phyloP scores from a whole-genome alignment of 345 rosid genomes.

The Gossypium mustelinum region DNA sequence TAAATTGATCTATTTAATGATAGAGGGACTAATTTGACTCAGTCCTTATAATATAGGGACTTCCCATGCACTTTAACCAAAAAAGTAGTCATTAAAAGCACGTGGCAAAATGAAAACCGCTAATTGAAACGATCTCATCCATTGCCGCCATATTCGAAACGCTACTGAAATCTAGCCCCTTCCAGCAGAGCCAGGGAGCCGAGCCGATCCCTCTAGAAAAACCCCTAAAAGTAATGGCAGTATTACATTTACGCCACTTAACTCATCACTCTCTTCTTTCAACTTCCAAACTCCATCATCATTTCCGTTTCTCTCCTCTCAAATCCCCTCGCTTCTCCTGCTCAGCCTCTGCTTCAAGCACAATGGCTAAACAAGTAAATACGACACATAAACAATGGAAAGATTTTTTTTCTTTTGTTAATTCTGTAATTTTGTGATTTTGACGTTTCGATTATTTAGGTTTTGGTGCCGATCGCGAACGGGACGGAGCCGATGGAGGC shows the following conservation, averaged over 20 bases:
- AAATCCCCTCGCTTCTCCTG: conserved; percentile 26
- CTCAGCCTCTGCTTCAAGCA: conserved; percentile 49
- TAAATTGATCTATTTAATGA: too few species aligned
- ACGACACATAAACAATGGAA: background rate
- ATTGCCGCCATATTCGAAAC: conserved; percentile 6
- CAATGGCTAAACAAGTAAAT: conserved; percentile 50
- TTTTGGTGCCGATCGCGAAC: conserved; percentile 20
- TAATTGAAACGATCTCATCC: background rate
- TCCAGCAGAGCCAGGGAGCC: background rate
- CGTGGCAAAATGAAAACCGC: conserved; percentile 5
- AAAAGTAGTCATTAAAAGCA: background rate
- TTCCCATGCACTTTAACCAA: background rate
- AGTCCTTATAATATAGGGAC: too few species aligned
- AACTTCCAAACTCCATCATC: conserved; percentile 10
- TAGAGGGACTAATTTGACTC: too few species aligned
- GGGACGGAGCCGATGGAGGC: conserved; percentile 97
- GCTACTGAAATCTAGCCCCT: background rate
- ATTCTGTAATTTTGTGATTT: conserved; percentile 21
- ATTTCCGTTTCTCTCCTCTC: conserved; percentile 25
- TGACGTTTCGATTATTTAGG: background rate
- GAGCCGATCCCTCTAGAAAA: conserved; percentile 17
- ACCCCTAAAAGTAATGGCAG: conserved; percentile 14
- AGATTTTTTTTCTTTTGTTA: background rate
- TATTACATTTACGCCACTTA: conserved; percentile 23
- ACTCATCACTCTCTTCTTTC: conserved; percentile 11